A percentile compares a stretch with the other conserved stretches of the same genome.
These are phyloP conservation scores for Kurtzmaniella quercitrusa DNA, from an alignment of 1,139 yeast species.

Conservation along the genomic window DNA sequence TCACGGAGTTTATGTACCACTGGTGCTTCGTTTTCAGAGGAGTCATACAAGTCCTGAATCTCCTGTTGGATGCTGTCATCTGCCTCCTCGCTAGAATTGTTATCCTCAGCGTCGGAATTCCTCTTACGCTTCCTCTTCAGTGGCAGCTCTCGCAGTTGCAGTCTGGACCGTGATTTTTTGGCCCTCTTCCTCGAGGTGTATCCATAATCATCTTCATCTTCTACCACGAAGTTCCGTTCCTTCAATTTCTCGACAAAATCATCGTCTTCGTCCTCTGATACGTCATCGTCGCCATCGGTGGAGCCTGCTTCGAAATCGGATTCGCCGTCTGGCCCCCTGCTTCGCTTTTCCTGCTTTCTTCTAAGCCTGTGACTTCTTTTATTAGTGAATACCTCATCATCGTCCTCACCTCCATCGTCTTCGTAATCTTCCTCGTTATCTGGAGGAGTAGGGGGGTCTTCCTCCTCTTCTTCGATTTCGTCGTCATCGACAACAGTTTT, in stretches of 20 bases:
- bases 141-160: conserved; percentile 21
- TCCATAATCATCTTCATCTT: conserved; percentile 32
- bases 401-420: conserved; percentile 27
- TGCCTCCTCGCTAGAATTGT: conserved; percentile 19
- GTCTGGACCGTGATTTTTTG: conserved; percentile 22
- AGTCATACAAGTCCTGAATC: conserved; percentile 49
- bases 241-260: conserved; percentile 27
- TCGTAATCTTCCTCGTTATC: conserved; percentile 16
- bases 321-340: conserved; percentile 16
- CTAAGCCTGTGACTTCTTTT: conserved; percentile 13
- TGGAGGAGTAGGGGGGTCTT: conserved; percentile 5
- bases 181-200: conserved; percentile 14
- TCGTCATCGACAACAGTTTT: conserved; percentile 7
- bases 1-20: conserved; percentile 67
- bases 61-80: conserved; percentile 46
- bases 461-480: conserved; percentile 10
- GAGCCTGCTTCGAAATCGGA: conserved; percentile 16
- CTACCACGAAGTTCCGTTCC: conserved; percentile 33
- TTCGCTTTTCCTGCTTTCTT: conserved; percentile 8
- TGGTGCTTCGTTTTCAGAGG: conserved; percentile 50
- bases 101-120: conserved; percentile 16
- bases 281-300: conserved; percentile 25
- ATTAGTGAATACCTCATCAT: conserved; percentile 22
- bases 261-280: conserved; percentile 23
- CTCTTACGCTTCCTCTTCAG: conserved; percentile 16